Evolutionary conservation across 352 stramenopile genomes (phyloP), one percentile per base, ranked within the genome.

Genomic region (Globisporangium echinulatum): DNA sequence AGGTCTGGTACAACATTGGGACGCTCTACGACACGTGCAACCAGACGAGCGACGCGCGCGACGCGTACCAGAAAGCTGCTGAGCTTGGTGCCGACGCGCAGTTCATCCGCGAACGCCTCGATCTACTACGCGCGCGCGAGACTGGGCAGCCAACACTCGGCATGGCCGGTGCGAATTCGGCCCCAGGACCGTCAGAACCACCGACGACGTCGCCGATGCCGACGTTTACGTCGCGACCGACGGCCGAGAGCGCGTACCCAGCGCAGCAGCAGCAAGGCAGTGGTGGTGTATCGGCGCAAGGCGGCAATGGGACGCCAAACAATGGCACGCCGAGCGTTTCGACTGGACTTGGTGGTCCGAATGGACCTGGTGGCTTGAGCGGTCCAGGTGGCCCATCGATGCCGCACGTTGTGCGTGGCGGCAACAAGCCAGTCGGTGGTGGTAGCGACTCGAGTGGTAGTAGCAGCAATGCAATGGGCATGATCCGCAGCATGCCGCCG

Each of bases 1-100:
- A 96, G 60, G 85, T 94, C 52, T 96, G 87, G 87, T 96, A 96
- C 72, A 96, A 96, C 64, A 85, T 96, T 6, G 87, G 87, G 51
- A 94, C 87, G 42, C 70, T 96, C 15, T 96, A 96, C 67, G 87
- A 96, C 68, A 94, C 85, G 44, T 96, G 87, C 68, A 94, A 96
- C 69, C 87, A 96, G 72, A 93, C 87, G 0, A 94, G 82, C 54
- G 87, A 96, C 56, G 87, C 87, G 40, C 82, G 86, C 7, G 83
- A 94, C 51, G 87, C 87, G 8, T 96, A 96, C 67, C 82, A 94
- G 52, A 96, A 96, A 71, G 87, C 87, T 4, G 85, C 82, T 7
- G 87, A 96, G 58, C 75, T 95, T 39, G 87, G 87, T 36, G 84
- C 84, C 0, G 80, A 93, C 53, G 80, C 79, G 7, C 81, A 90